phyloP scores from a whole-genome alignment of 257 asterid genomes.

The Solanum piurae region DNA sequence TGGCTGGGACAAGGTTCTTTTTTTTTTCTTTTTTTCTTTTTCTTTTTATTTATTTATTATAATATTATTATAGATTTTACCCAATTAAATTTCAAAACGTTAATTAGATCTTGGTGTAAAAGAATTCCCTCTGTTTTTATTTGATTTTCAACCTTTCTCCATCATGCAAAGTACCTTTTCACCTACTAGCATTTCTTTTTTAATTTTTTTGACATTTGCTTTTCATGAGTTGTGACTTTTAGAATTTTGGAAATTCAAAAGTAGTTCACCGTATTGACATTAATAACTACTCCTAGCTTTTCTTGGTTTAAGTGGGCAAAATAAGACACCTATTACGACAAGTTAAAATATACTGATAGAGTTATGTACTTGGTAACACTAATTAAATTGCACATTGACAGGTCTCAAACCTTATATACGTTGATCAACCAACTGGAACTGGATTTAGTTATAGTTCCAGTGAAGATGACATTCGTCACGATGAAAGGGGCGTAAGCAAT shows the following conservation, averaged over 20 bases:
- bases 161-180: background rate
- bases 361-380: background rate
- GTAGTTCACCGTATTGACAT: background rate
- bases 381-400: constrained; percentile 1
- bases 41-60: too few species aligned
- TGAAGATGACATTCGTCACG: constrained; percentile 25
- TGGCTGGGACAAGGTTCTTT: constrained; percentile 76
- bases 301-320: background rate
- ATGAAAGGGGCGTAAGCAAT: constrained; percentile 45
- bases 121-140: background rate
- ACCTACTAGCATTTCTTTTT: background rate
- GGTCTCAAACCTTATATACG: constrained; percentile 46
- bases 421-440: constrained; percentile 58
- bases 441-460: constrained; percentile 49
- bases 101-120: background rate
- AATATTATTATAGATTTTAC: background rate
- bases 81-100: background rate
- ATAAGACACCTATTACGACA: background rate
- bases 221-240: background rate
- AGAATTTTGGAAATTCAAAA: background rate
- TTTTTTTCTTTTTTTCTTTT: background rate
- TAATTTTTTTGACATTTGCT: background rate
- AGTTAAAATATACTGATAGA: background rate
- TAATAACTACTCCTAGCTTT: background rate
- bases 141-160: background rate